phyloP scores from a whole-genome alignment of 2,329 filamentous ascomycete genomes.

The Fusarium chaquense region DNA sequence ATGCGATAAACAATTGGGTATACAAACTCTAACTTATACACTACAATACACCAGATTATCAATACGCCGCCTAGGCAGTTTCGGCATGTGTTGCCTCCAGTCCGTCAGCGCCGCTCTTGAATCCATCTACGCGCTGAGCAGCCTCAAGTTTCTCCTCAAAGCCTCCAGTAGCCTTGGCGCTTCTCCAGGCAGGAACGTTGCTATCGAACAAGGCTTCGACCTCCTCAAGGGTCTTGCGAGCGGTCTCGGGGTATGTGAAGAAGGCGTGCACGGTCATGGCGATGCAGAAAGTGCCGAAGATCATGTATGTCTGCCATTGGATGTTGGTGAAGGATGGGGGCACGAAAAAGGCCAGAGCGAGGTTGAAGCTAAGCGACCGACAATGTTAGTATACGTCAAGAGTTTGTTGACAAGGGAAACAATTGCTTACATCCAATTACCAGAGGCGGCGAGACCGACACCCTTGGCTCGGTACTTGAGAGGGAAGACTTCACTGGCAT shows the following conservation, averaged over 20 bases:
- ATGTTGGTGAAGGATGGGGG: constrained; percentile 55
- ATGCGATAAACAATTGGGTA: background rate
- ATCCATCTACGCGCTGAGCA: constrained; percentile 36
- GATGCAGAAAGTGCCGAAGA: constrained; percentile 58
- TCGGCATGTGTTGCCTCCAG: constrained; percentile 36
- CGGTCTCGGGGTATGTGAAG: constrained; percentile 69
- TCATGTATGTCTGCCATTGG: constrained; percentile 64
- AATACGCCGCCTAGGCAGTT: constrained; percentile 23
- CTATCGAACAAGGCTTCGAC: constrained; percentile 41
- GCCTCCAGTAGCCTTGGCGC: constrained; percentile 14
- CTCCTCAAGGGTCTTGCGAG: constrained; percentile 47
- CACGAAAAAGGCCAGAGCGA: constrained; percentile 56
- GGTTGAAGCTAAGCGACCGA: constrained; percentile 51
- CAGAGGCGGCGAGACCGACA: constrained; percentile 63
- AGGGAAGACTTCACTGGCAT: constrained; percentile 69
- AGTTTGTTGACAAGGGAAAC: fast-evolving
- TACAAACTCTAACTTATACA: background rate
- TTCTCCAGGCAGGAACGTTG: constrained; percentile 43
- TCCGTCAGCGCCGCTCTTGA: constrained; percentile 37
- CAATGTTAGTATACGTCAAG: background rate
- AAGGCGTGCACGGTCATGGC: constrained; percentile 59
- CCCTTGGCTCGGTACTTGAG: constrained; percentile 64
- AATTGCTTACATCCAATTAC: constrained; percentile 55
- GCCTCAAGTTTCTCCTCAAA: constrained; percentile 39
- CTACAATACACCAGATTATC: background rate